Base-by-base conservation (phyloP, 441 rosid species). In the Adansonia gregorii region DNA sequence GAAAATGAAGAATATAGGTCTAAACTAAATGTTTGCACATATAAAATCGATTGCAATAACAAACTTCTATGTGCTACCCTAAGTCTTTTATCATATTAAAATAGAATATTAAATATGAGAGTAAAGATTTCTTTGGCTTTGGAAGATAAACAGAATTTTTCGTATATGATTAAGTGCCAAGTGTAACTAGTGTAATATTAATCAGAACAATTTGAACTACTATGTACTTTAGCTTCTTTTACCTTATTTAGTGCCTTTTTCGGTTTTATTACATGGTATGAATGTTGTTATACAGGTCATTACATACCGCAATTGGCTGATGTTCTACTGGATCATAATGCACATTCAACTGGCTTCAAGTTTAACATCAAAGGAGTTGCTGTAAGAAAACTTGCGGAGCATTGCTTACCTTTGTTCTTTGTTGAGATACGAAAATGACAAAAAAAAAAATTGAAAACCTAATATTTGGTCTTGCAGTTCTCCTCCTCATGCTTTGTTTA, bases 291-390 rank as follows among this genome's bases (percentile, higher is more conserved):
- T 20, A 8, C 84, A 92, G 94, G 97, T 67, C 97, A 92, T 79
- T 92, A 90, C 78, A 85, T 92, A 56, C 97, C 97, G 8, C 94
- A 89, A 76, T 64, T 92, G 80, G 89, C 91, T 43, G 87, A 86
- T 68, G 90, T 79, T 55, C 85, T 91, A 31, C 83, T 87, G 49
- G 87, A 81, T 77, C 89, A 91, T 67, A 94, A 94, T 83, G 85
- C 77, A 14, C 82, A 19, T 35, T 88, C 94, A 48, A 75, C 83
- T 24, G 90, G 88, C 31, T 92, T 87, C 82, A 88, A 91, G 85
- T 91, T 94, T 87, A 92, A 92, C 74, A 79, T 94, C 82, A 90
- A 91, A 85, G 97, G 96, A 80, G 79, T 94, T 81, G 98, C 98
- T 79, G 97, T 94, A 92, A 91, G 93, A 71, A 77, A 73, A 78